These are phyloP conservation scores for Drechslera avenae DNA, from an alignment of 2,329 filamentous ascomycete genomes.

Conservation along the genomic window DNA sequence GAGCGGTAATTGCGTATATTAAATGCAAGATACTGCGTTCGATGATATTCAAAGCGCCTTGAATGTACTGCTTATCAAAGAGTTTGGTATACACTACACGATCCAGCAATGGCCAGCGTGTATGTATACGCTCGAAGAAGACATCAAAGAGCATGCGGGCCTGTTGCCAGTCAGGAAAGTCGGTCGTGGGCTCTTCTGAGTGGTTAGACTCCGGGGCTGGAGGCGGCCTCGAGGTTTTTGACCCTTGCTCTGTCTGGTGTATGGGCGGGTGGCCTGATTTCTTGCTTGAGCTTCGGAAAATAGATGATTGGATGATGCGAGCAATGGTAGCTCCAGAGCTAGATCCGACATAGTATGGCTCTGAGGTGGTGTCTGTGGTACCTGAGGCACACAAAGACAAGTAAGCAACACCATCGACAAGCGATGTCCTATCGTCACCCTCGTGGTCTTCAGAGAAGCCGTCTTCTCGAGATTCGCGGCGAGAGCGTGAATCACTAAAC, in stretches of 20 bases:
- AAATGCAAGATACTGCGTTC: slow-evolving; percentile 32
- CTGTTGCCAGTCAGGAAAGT: slow-evolving; percentile 20
- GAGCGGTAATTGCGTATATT: slow-evolving; percentile 35
- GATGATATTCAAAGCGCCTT: slow-evolving; percentile 24
- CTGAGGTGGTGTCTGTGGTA: slow-evolving; percentile 27
- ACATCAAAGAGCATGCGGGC: slow-evolving; percentile 30
- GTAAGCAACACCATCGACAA: slow-evolving; percentile 36
- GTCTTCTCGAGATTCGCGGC: slow-evolving; percentile 10
- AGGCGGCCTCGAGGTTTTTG: slow-evolving; percentile 1
- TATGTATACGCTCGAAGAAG: slow-evolving; percentile 35
- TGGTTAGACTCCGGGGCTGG: slow-evolving; percentile 7
- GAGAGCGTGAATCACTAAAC: slow-evolving; percentile 1
- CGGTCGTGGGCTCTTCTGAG: background rate
- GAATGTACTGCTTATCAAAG: slow-evolving; percentile 28
- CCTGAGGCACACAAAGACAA: slow-evolving; percentile 36
- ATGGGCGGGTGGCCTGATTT: background rate
- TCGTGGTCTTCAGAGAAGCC: slow-evolving; percentile 19
- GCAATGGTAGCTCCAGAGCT: slow-evolving; percentile 38
- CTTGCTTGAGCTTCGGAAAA: slow-evolving; percentile 22
- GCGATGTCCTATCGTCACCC: slow-evolving; percentile 29
- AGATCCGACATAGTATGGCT: slow-evolving; percentile 36
- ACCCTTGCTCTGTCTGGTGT: background rate
- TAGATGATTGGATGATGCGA: slow-evolving; percentile 33
- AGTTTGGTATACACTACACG: slow-evolving; percentile 28
- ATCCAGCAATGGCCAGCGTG: slow-evolving; percentile 34